These are phyloP conservation scores for Myochromella boudieri DNA, from an alignment of 768 basidiomycete genomes.

Conservation along the genomic window DNA sequence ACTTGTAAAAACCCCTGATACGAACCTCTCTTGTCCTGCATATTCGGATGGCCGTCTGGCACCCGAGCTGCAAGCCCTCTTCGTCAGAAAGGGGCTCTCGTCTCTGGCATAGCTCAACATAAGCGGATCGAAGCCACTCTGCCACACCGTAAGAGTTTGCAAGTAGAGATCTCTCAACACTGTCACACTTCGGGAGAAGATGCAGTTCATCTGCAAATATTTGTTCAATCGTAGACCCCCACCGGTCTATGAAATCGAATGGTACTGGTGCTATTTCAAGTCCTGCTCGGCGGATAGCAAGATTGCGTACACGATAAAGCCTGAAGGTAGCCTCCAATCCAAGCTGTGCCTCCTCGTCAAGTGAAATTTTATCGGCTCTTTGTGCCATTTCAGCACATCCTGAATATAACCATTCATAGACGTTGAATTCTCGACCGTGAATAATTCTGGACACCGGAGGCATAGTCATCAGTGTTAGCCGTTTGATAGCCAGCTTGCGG, in stretches of 20 bases:
- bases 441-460: background rate
- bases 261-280: too few species aligned
- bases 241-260: too few species aligned
- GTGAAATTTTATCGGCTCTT: background rate
- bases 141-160: background rate
- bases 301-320: background rate
- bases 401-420: background rate
- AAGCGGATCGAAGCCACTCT: slow-evolving; percentile 5
- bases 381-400: background rate
- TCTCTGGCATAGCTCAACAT: slow-evolving; percentile 5
- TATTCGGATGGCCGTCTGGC: slow-evolving; percentile 2
- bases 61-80: slow-evolving; percentile 1
- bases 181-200: background rate
- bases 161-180: slow-evolving; percentile 2
- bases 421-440: background rate
- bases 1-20: too few species aligned
- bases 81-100: background rate
- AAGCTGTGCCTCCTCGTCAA: slow-evolving; percentile 3
- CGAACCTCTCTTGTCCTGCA: slow-evolving; percentile 4
- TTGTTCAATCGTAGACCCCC: background rate
- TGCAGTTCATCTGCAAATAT: slow-evolving; percentile 1
- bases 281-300: too few species aligned
- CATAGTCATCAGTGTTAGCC: background rate
- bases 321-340: slow-evolving; percentile 3
- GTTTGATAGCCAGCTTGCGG: slow-evolving; percentile 4